Conservation (phyloP, 2,329 filamentous ascomycete genomes). For the Penicillium crustosum region DNA sequence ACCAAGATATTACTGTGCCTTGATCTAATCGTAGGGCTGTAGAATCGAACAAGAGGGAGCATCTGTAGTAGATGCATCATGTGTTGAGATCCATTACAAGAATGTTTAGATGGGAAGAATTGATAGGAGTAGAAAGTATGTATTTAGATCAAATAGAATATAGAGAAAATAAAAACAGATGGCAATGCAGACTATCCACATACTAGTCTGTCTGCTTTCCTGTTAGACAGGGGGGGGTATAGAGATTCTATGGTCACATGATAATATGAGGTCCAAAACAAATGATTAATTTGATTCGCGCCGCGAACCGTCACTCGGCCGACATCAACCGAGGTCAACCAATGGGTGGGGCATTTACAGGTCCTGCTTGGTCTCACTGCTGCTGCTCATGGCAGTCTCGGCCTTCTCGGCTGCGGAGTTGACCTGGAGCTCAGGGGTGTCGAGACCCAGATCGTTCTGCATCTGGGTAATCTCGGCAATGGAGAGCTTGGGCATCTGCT, state of each 20-base stretch:
- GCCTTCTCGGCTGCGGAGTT: conserved; percentile 16
- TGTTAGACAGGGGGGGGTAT: not conserved
- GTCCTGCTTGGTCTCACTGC: conserved; percentile 10
- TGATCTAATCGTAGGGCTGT: not conserved
- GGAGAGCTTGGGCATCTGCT: conserved; percentile 31
- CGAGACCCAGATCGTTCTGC: conserved; percentile 26
- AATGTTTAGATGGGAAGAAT: not conserved
- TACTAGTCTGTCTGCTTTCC: not conserved
- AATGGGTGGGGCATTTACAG: not conserved
- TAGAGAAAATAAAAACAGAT: not conserved
- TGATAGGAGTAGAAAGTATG: not conserved
- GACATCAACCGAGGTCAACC: not conserved
- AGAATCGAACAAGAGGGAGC: not conserved
- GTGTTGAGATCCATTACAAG: not conserved
- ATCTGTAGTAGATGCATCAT: not conserved
- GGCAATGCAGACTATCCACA: not conserved
- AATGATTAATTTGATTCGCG: not conserved
- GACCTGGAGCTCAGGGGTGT: conserved; percentile 4
- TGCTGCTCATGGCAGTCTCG: conserved; percentile 23
- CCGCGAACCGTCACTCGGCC: not conserved
- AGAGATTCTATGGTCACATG: conserved; percentile 5
- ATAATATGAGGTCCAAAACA: conserved; percentile 6
- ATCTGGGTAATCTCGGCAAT: conserved; percentile 28
- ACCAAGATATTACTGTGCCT: not conserved
- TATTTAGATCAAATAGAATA: conserved; percentile 1